Evolutionary conservation across 1,139 yeast genomes (phyloP).

Genomic region (Arxiozyma telluris): DNA sequence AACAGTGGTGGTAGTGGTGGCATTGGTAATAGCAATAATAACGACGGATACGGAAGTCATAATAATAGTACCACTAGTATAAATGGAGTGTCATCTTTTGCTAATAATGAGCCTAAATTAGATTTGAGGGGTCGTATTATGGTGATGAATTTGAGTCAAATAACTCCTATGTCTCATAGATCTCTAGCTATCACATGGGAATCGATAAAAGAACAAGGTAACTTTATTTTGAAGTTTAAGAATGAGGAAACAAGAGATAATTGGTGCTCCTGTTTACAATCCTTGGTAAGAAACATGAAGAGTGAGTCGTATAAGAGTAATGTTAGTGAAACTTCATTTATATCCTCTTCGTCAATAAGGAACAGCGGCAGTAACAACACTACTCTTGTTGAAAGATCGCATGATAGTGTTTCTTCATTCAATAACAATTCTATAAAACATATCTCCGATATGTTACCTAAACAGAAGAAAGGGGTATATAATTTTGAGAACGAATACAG

Average conservation of each 20-base stretch:
- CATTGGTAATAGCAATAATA: not conserved
- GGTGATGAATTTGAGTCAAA: constrained; percentile 55
- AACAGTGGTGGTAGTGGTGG: not conserved
- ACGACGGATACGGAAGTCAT: constrained; percentile 1
- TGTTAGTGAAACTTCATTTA: constrained; percentile 20
- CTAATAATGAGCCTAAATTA: constrained; percentile 28
- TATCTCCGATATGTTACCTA: constrained; percentile 27
- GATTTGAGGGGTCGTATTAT: constrained; percentile 65
- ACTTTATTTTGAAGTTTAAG: constrained; percentile 58
- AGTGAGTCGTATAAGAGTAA: constrained; percentile 31
- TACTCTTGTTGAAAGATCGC: constrained; percentile 11
- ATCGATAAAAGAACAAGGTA: constrained; percentile 68
- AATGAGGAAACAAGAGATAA: constrained; percentile 63
- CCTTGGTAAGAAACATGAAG: constrained; percentile 31
- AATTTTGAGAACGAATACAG: constrained; percentile 31
- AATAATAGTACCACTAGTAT: not conserved
- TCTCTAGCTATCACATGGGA: constrained; percentile 68
- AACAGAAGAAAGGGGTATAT: constrained; percentile 28
- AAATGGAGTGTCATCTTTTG: constrained; percentile 3
- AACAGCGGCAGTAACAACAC: constrained; percentile 1
- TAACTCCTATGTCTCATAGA: constrained; percentile 38
- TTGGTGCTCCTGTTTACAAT: constrained; percentile 55
- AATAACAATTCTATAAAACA: constrained; percentile 6
- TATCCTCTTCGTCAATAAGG: constrained; percentile 19
- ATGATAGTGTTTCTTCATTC: constrained; percentile 19